phyloP scores from a whole-genome alignment of 495 filamentous ascomycete genomes.

The Aspergillus sclerotiicarbonarius region DNA sequence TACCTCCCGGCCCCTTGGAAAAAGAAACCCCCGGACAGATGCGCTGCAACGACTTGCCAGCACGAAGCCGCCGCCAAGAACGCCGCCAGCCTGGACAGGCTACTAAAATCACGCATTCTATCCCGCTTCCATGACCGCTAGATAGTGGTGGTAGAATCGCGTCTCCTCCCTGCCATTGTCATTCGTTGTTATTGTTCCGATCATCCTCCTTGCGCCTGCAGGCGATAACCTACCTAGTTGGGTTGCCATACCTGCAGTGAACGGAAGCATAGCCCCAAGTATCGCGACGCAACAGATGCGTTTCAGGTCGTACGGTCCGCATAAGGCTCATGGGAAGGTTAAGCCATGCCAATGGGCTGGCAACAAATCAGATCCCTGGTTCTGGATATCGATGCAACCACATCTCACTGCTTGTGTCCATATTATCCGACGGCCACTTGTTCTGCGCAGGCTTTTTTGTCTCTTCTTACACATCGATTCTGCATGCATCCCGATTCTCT shows the following conservation, averaged over 20 bases:
- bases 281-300: background rate
- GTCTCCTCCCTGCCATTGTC: background rate
- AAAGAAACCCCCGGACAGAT: background rate
- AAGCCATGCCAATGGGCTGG: constrained; percentile 26
- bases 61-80: constrained; percentile 14
- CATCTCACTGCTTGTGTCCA: constrained; percentile 12
- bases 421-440: constrained; percentile 17
- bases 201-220: background rate
- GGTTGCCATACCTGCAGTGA: constrained; percentile 5
- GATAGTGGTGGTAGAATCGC: background rate
- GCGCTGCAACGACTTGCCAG: constrained; percentile 8
- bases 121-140: background rate
- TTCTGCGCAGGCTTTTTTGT: background rate
- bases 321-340: constrained; percentile 10
- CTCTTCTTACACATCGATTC: background rate
- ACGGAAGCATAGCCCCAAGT: background rate
- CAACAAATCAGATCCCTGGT: constrained; percentile 23
- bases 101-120: constrained; percentile 15
- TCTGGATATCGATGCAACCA: constrained; percentile 23
- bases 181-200: background rate
- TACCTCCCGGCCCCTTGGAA: background rate
- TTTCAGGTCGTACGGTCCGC: background rate
- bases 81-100: constrained; percentile 11
- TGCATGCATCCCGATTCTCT: background rate
- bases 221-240: background rate